These are phyloP conservation scores for Lepidium africanum DNA, from an alignment of 345 rosid species.

Conservation along the genomic window DNA sequence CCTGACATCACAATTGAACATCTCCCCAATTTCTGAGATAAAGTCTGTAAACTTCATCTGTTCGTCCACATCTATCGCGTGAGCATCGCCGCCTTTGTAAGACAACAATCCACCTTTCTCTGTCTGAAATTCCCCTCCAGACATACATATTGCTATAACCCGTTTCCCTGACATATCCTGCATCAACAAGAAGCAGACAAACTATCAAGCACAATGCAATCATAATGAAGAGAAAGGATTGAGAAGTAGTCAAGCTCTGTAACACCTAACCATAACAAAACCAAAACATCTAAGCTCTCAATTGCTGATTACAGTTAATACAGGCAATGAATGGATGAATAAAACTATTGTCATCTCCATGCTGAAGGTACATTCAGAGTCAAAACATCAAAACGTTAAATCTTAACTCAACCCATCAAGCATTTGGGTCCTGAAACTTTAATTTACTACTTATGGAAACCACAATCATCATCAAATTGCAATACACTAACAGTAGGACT, in stretches of 20 bases:
- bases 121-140: slow-evolving; percentile 42
- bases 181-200: not conserved
- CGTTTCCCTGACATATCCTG: slow-evolving; percentile 58
- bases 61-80: slow-evolving; percentile 33
- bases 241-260: not conserved
- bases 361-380: not conserved
- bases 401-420: not conserved
- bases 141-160: slow-evolving; percentile 43
- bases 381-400: not conserved
- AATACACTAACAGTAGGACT: not conserved
- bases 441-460: not conserved
- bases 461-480: not conserved
- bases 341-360: not conserved
- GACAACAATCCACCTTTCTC: slow-evolving; percentile 31
- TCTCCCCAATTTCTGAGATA: slow-evolving; percentile 25
- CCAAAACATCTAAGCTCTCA: not conserved
- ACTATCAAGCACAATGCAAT: not conserved
- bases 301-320: not conserved
- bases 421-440: not conserved
- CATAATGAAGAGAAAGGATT: not conserved
- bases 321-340: not conserved
- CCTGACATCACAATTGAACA: slow-evolving; percentile 35
- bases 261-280: slow-evolving; percentile 1
- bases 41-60: slow-evolving; percentile 24
- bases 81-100: slow-evolving; percentile 36